Percentiles rank a stretch among this genome's conserved stretches.
Evolutionary conservation across 495 filamentous ascomycete species (phyloP).

Genomic region (Podospora appendiculata): DNA sequence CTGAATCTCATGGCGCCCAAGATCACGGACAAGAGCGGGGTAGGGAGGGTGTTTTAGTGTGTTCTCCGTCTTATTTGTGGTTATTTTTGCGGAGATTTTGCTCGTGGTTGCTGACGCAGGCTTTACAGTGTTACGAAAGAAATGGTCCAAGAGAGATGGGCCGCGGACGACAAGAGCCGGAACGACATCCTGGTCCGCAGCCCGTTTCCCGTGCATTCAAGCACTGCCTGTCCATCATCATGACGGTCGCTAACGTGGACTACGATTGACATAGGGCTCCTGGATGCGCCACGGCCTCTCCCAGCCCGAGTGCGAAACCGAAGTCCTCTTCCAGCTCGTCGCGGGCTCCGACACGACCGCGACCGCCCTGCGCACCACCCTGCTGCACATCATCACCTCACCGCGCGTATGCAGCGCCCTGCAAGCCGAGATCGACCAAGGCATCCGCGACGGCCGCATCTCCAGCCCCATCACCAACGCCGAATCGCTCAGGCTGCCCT

Average conservation of each 20-base stretch:
- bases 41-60: neutral
- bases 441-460: slow-evolving; percentile 25
- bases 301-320: slow-evolving; percentile 22
- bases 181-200: slow-evolving; percentile 24
- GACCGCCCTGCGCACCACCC: slow-evolving; percentile 45
- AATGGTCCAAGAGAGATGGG: slow-evolving; percentile 27
- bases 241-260: too few relatives aligned
- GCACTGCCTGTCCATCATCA: too few relatives aligned
- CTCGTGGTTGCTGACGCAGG: too few relatives aligned
- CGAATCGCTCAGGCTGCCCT: slow-evolving; percentile 33
- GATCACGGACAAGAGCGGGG: neutral
- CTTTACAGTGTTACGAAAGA: slow-evolving; percentile 12
- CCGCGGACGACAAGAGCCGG: slow-evolving; percentile 11
- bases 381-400: slow-evolving; percentile 42
- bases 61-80: too few relatives aligned
- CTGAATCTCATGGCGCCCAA: neutral
- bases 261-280: slow-evolving; percentile 1
- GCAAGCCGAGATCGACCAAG: slow-evolving; percentile 48
- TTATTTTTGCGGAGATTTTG: too few relatives aligned
- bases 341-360: slow-evolving; percentile 61
- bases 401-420: slow-evolving; percentile 40
- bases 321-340: slow-evolving; percentile 37
- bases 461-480: slow-evolving; percentile 28
- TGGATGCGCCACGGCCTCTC: slow-evolving; percentile 25
- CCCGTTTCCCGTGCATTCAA: too few relatives aligned